phyloP scores from a whole-genome alignment of 2,329 filamentous ascomycete genomes.

The Phoma herbarum region DNA sequence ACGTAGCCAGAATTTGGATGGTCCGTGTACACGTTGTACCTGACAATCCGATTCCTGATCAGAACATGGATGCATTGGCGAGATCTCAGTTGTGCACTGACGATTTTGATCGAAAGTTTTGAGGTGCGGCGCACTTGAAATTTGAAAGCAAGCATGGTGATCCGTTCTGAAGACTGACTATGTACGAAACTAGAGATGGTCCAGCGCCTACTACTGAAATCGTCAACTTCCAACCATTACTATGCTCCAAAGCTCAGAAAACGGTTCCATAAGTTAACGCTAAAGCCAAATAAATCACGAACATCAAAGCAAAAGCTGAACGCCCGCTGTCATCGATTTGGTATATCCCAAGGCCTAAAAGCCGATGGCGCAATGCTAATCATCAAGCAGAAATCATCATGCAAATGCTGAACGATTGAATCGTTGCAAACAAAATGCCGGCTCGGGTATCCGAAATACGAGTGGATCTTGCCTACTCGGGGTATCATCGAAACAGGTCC shows the following conservation, averaged over 20 bases:
- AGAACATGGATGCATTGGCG: not conserved
- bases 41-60: not conserved
- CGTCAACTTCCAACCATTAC: slow-evolving; percentile 25
- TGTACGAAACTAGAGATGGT: slow-evolving; percentile 12
- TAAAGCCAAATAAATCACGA: slow-evolving; percentile 6
- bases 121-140: not conserved
- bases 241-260: slow-evolving; percentile 8
- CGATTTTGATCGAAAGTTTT: not conserved
- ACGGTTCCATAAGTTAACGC: not conserved
- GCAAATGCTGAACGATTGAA: slow-evolving; percentile 25
- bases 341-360: slow-evolving; percentile 34
- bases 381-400: slow-evolving; percentile 22
- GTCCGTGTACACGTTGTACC: slow-evolving; percentile 1
- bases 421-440: slow-evolving; percentile 23
- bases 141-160: slow-evolving; percentile 1
- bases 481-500: slow-evolving; percentile 45
- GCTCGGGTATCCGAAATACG: slow-evolving; percentile 28
- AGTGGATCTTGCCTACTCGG: slow-evolving; percentile 36
- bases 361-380: slow-evolving; percentile 22
- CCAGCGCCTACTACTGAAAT: slow-evolving; percentile 2
- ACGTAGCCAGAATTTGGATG: not conserved
- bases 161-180: slow-evolving; percentile 10
- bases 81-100: not conserved
- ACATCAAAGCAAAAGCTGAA: slow-evolving; percentile 14
- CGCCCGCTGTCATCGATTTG: slow-evolving; percentile 40